Conservation (phyloP, 768 basidiomycete genomes). For the Clathrus columnatus region DNA sequence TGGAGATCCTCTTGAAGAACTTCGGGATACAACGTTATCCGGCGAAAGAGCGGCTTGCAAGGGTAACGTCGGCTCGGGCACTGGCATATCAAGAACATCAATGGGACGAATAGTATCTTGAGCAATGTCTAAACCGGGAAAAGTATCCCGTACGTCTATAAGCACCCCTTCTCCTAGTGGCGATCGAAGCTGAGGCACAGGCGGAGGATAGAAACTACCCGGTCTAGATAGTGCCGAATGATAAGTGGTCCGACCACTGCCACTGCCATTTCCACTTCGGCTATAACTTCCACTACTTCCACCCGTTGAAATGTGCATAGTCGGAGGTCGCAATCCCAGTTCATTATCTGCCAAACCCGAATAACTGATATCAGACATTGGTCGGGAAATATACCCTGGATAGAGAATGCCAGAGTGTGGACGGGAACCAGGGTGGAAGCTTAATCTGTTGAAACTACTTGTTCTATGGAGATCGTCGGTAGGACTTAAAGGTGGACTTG, state of each 20-base stretch:
- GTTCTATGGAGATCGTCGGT: background rate
- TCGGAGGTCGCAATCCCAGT: conserved; percentile 16
- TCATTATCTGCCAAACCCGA: background rate
- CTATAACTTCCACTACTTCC: background rate
- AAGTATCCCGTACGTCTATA: background rate
- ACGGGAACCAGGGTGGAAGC: background rate
- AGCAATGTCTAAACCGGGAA: background rate
- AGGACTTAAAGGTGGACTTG: background rate
- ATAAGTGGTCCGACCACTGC: conserved; percentile 6
- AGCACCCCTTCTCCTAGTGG: background rate
- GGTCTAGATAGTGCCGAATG: conserved; percentile 6
- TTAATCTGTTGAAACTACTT: background rate
- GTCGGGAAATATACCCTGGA: background rate
- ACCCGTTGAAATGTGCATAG: conserved; percentile 3
- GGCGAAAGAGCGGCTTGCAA: conserved; percentile 29
- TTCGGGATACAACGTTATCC: background rate
- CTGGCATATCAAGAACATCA: conserved; percentile 49
- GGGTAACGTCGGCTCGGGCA: conserved; percentile 45
- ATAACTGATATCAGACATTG: conserved; percentile 3
- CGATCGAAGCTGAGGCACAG: background rate
- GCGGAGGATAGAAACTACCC: background rate
- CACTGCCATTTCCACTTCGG: conserved; percentile 1
- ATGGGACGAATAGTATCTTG: conserved; percentile 11
- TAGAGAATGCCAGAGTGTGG: background rate
- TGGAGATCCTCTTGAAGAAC: conserved; percentile 20